A percentile compares a stretch with the other conserved stretches of the same genome.
These are phyloP conservation scores for Fusarium vanettenii DNA, from an alignment of 2,329 filamentous ascomycete genomes.

Conservation along the genomic window DNA sequence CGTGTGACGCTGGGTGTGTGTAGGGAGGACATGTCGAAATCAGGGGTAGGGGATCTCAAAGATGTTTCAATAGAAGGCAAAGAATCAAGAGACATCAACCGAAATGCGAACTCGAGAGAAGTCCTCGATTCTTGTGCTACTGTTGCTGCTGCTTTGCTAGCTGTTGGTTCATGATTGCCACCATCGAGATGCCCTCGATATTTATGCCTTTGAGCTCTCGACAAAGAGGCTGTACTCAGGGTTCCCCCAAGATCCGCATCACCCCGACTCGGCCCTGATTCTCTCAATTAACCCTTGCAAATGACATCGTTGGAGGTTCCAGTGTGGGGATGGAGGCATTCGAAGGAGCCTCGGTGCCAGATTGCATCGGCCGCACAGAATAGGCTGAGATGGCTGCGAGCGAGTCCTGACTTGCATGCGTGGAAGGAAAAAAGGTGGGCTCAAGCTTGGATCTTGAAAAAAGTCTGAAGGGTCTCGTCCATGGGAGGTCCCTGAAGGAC, in stretches of 20 bases:
- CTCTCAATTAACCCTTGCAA: conserved; percentile 33
- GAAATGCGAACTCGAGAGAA: conserved; percentile 4
- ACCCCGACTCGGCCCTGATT: conserved; percentile 36
- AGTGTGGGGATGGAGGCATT: conserved; percentile 33
- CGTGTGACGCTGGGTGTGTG: conserved; percentile 28
- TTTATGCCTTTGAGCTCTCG: conserved; percentile 26
- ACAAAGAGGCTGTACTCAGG: conserved; percentile 17
- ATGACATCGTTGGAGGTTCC: conserved; percentile 37
- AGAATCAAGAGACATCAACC: conserved; percentile 27
- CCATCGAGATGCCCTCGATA: conserved; percentile 26
- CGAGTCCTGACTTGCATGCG: conserved; percentile 13
- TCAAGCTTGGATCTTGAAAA: conserved; percentile 34
- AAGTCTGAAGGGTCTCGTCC: conserved; percentile 25
- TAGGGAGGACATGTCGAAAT: conserved; percentile 35
- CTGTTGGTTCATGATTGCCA: not conserved
- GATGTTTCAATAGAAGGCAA: conserved; percentile 30
- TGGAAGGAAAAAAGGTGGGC: conserved; percentile 22
- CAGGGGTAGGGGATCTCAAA: conserved; percentile 22
- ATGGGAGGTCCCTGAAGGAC: conserved; percentile 41
- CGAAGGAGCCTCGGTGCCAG: conserved; percentile 23
- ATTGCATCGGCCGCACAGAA: conserved; percentile 7
- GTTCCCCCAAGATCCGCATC: conserved; percentile 9
- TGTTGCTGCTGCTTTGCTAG: conserved; percentile 7
- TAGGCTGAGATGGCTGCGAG: conserved; percentile 18
- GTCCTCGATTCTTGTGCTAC: conserved; percentile 4